These are phyloP conservation scores for Sarocladium kiliense DNA, from an alignment of 2,329 filamentous ascomycete genomes.

Conservation along the genomic window DNA sequence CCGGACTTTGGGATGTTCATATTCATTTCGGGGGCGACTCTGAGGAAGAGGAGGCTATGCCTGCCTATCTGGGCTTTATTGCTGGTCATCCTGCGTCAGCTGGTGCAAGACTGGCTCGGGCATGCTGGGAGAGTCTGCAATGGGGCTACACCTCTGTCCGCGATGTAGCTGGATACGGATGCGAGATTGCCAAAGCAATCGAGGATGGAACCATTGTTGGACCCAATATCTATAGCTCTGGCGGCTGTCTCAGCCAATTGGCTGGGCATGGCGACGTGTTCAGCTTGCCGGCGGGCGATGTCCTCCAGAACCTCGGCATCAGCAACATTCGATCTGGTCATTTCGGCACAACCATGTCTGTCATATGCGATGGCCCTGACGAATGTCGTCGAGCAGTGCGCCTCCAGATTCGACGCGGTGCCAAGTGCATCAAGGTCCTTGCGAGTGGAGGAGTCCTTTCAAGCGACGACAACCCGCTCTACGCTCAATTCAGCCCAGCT, in stretches of 20 bases:
- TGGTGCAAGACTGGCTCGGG: constrained; percentile 33
- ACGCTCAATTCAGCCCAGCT: constrained; percentile 33
- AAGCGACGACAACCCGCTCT: constrained; percentile 31
- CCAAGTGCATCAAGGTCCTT: constrained; percentile 34
- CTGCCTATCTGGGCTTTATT: constrained; percentile 19
- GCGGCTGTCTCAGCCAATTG: constrained; percentile 38
- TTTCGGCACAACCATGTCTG: constrained; percentile 18
- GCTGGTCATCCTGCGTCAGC: constrained; percentile 23
- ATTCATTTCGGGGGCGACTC: constrained; percentile 38
- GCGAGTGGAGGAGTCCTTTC: constrained; percentile 34
- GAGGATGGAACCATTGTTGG: constrained; percentile 38
- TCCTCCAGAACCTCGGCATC: constrained; percentile 28
- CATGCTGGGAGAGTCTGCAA: constrained; percentile 33
- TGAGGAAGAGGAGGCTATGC: constrained; percentile 16
- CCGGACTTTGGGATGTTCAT: constrained; percentile 50
- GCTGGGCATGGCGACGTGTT: constrained; percentile 42
- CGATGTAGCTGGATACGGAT: constrained; percentile 41
- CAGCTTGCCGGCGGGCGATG: constrained; percentile 26
- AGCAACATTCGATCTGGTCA: constrained; percentile 23
- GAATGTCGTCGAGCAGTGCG: constrained; percentile 34
- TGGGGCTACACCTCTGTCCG: constrained; percentile 46
- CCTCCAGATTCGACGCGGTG: constrained; percentile 34
- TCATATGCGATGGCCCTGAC: constrained; percentile 33
- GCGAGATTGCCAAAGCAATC: constrained; percentile 37
- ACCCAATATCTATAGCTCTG: constrained; percentile 43